These are phyloP conservation scores for Solanum chacoense DNA, from an alignment of 305 asterid species.

Conservation along the genomic window DNA sequence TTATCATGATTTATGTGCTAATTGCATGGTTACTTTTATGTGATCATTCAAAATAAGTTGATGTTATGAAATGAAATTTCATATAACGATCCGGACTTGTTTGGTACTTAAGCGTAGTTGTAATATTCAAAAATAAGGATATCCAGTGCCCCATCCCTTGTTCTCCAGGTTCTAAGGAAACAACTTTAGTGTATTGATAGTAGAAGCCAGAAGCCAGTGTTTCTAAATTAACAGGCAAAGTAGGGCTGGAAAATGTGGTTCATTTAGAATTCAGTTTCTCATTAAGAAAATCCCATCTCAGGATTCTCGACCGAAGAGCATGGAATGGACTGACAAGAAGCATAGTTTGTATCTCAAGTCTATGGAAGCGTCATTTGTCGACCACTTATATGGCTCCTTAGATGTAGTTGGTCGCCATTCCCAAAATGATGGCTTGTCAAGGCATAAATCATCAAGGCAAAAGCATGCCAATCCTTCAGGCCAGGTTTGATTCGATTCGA, in stretches of 20 bases:
- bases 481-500: slow-evolving; percentile 31
- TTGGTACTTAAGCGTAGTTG: not conserved
- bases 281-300: slow-evolving; percentile 2
- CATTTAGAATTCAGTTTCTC: not conserved
- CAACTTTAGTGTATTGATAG: not conserved
- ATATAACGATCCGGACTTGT: not conserved
- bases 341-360: slow-evolving; percentile 56
- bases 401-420: slow-evolving; percentile 26
- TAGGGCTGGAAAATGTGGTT: not conserved
- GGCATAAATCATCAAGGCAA: slow-evolving; percentile 20
- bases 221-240: not conserved
- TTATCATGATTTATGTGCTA: not conserved
- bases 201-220: not conserved
- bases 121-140: not conserved
- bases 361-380: slow-evolving; percentile 61
- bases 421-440: slow-evolving; percentile 10
- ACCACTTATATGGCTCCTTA: slow-evolving; percentile 42
- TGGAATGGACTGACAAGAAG: slow-evolving; percentile 60
- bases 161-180: not conserved
- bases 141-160: not conserved
- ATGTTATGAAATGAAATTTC: not conserved
- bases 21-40: not conserved
- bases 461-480: slow-evolving; percentile 29
- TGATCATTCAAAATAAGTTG: not conserved
- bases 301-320: slow-evolving; percentile 18